Base-by-base conservation (phyloP, 768 basidiomycete species). In the Lentinula detonsa region DNA sequence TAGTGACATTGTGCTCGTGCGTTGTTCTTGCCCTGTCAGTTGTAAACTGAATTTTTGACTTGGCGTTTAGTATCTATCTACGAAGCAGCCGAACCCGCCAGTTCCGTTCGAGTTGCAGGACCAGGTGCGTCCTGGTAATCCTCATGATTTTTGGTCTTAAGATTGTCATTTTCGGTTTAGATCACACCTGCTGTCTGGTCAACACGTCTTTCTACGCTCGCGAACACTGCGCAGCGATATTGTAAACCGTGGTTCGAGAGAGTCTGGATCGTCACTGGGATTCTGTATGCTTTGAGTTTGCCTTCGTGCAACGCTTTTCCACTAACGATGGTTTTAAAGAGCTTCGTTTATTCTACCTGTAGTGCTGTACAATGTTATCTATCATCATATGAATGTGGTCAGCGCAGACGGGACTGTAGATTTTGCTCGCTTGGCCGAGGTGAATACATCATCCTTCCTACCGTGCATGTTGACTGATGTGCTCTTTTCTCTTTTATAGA, bases 191-290 rank as follows among this genome's bases (percentile, higher is more conserved):
- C 78, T 53, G 71, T 70, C 5, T 84, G 83, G 83, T 72, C 70
- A 37, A 65, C 65, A 8, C 76, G 83, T 34, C 59, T 82, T 37
- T 70, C 74, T 33, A 65, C 70, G 9, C 72, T 83, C 46, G 67
- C 71, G 5, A 65, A 66, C 18, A 62, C 76, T 33, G 73, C 75
- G 15, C 71, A 73, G 11, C 75, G 71, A 5, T 82, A 77, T 65
- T 71, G 75, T 64, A 76, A 77, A 54, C 80, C 78, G 5, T 61
- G 67, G 13, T 70, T 85, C 60, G 83, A 85, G 63, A 69, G 75
- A 23, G 59, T 72, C 46, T 84, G 78, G 73, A 61, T 76, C 13
- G 16, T 73, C 18, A n/a, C 76, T 59, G 69, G 69, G 40, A 45
- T 83, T 31, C 40, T 77, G 83, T 84, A 64, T 21, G 78, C 70